These are phyloP conservation scores for Bipolaris oryzae DNA, from an alignment of 2,329 filamentous ascomycete genomes.

Conservation along the genomic window DNA sequence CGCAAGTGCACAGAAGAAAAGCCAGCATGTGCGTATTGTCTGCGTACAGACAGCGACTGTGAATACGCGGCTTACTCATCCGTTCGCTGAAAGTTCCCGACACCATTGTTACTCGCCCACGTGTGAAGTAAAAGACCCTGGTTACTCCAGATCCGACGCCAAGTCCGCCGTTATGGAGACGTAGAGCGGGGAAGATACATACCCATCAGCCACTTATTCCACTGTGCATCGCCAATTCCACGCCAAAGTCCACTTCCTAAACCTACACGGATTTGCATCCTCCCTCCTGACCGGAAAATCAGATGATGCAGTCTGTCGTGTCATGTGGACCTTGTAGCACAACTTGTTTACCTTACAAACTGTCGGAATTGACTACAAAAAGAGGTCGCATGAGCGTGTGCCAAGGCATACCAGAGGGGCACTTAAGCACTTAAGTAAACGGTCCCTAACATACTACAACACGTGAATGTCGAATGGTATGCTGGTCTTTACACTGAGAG, in stretches of 20 bases:
- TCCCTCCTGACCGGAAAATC: not conserved
- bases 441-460: not conserved
- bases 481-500: not conserved
- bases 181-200: not conserved
- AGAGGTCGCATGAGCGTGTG: not conserved
- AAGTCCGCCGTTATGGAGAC: not conserved
- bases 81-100: not conserved
- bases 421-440: not conserved
- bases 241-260: not conserved
- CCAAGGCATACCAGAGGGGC: not conserved
- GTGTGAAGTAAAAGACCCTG: not conserved
- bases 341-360: not conserved
- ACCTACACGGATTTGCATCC: not conserved
- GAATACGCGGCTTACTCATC: slow-evolving; percentile 31
- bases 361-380: not conserved
- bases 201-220: not conserved
- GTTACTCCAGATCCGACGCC: not conserved
- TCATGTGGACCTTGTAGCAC: not conserved
- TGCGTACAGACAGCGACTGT: slow-evolving; percentile 38
- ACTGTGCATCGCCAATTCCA: not conserved
- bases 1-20: slow-evolving; percentile 43
- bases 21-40: slow-evolving; percentile 38
- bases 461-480: not conserved
- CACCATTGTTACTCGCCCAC: not conserved
- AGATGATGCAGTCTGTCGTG: slow-evolving; percentile 2